A percentile compares a stretch with the other conserved stretches of the same genome.
phyloP scores from a whole-genome alignment of 805 yeast genomes.

The Kodamaea kaohsiungensis region DNA sequence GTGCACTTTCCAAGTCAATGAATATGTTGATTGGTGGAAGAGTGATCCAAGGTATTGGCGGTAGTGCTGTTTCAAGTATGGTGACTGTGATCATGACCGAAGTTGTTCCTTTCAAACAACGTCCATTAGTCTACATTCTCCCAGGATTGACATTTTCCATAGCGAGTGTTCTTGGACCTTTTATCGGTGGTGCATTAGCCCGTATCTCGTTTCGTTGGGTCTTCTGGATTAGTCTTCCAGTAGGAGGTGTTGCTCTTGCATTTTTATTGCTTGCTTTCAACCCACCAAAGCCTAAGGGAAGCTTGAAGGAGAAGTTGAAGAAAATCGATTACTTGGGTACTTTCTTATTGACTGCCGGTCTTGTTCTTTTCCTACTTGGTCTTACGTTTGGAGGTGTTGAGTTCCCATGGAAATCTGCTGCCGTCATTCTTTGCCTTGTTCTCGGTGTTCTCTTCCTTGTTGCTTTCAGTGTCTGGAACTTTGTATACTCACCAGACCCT shows the following conservation, averaged over 20 bases:
- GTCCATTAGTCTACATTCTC: conserved; percentile 19
- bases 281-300: conserved; percentile 21
- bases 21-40: conserved; percentile 68
- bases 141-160: conserved; percentile 20
- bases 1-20: conserved; percentile 56
- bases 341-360: conserved; percentile 16
- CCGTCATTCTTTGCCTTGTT: conserved; percentile 17
- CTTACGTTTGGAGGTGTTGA: conserved; percentile 22
- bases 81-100: conserved; percentile 59
- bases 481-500: conserved; percentile 16
- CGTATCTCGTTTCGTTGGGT: conserved; percentile 28
- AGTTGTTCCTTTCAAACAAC: conserved; percentile 41
- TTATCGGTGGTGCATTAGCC: conserved; percentile 26
- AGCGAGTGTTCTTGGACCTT: conserved; percentile 25
- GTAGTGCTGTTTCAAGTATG: conserved; percentile 62
- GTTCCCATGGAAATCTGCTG: conserved; percentile 21
- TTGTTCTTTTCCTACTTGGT: conserved; percentile 20
- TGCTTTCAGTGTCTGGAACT: conserved; percentile 19
- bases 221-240: conserved; percentile 24
- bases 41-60: conserved; percentile 69
- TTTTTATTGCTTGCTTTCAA: conserved; percentile 19
- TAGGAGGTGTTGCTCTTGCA: conserved; percentile 22
- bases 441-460: conserved; percentile 17
- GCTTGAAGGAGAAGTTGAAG: conserved; percentile 15
- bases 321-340: conserved; percentile 23